phyloP scores from a whole-genome alignment of 257 asterid genomes.

The Eustoma russellianum region DNA sequence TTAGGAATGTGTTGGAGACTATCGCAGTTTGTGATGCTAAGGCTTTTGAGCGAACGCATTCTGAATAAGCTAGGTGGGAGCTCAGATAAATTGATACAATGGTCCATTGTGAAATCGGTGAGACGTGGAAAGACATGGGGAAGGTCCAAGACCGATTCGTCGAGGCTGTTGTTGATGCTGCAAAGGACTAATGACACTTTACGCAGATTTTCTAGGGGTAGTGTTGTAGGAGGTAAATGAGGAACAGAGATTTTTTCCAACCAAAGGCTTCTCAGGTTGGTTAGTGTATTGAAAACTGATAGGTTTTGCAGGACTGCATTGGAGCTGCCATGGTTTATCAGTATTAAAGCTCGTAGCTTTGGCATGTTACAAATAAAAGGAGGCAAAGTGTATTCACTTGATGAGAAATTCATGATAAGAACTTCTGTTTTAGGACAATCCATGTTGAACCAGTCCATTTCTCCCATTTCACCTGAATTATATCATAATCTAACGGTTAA shows the following conservation, averaged over 20 bases:
- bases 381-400: slow-evolving; percentile 56
- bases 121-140: slow-evolving; percentile 70
- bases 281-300: slow-evolving; percentile 45
- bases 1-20: slow-evolving; percentile 54
- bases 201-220: slow-evolving; percentile 45
- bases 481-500: neutral
- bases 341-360: slow-evolving; percentile 60
- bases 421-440: slow-evolving; percentile 86
- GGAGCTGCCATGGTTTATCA: slow-evolving; percentile 55
- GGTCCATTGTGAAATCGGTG: slow-evolving; percentile 73
- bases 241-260: slow-evolving; percentile 63
- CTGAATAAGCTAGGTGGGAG: slow-evolving; percentile 51
- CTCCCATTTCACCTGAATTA: slow-evolving; percentile 62
- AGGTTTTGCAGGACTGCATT: slow-evolving; percentile 45
- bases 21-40: slow-evolving; percentile 82
- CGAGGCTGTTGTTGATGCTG: slow-evolving; percentile 39
- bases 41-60: slow-evolving; percentile 52
- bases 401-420: slow-evolving; percentile 63
- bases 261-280: slow-evolving; percentile 81
- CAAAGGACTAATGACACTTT: slow-evolving; percentile 70
- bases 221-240: slow-evolving; percentile 44
- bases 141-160: slow-evolving; percentile 34
- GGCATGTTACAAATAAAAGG: slow-evolving; percentile 73
- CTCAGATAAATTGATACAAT: slow-evolving; percentile 65
- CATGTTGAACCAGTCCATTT: slow-evolving; percentile 69